Evolutionary conservation across 805 yeast genomes (phyloP).

Genomic region (Zygosaccharomyces bisporus): DNA sequence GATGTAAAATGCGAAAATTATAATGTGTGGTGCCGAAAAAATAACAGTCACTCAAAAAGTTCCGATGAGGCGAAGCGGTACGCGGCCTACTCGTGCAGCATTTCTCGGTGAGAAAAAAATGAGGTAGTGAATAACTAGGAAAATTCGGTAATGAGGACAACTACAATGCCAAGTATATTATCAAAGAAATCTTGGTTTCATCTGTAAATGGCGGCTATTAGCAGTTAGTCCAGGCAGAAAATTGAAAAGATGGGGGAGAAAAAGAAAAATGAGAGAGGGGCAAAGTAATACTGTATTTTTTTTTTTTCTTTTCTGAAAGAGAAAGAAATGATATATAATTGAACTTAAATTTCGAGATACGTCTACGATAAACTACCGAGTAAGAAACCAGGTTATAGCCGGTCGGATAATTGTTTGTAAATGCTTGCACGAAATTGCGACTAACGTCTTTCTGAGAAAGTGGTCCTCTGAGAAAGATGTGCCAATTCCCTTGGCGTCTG

Average conservation of each 20-base stretch:
- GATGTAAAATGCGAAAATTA: too few species aligned
- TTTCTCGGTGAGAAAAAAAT: neutral
- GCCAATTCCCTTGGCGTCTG: neutral
- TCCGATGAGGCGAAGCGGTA: neutral
- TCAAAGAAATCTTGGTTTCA: too few species aligned
- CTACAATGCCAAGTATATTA: too few species aligned
- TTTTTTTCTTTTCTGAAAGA: too few species aligned
- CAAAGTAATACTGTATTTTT: too few species aligned
- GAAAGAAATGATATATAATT: neutral
- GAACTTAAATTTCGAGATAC: neutral
- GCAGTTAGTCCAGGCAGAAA: too few species aligned
- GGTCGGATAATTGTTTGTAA: neutral
- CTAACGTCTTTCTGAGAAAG: neutral
- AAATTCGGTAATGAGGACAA: too few species aligned
- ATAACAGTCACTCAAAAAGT: slow-evolving; percentile 4
- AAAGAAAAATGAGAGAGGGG: neutral
- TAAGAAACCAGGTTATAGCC: neutral
- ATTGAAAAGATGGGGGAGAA: too few species aligned
- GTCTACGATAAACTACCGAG: neutral
- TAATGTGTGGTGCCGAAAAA: too few species aligned
- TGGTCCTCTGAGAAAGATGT: neutral
- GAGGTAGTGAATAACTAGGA: too few species aligned
- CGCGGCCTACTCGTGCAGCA: neutral
- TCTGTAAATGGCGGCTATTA: too few species aligned
- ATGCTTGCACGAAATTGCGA: neutral